Conservation (phyloP, 2,329 filamentous ascomycete species). For the Fusarium pseudoanthophilum region DNA sequence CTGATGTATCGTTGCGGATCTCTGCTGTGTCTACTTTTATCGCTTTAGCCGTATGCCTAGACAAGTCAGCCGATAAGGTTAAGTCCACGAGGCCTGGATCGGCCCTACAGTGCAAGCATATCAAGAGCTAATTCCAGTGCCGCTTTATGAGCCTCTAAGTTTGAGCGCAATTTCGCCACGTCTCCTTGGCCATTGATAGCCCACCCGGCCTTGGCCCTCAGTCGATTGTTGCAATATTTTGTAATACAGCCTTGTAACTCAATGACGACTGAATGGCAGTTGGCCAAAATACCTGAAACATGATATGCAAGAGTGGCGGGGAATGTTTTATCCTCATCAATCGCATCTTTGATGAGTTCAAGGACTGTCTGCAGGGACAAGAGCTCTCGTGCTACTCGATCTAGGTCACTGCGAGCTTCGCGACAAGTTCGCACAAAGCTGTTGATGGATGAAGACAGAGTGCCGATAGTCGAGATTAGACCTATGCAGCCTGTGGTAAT, state of each 20-base stretch:
- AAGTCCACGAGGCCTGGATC: fast-evolving
- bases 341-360: not conserved
- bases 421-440: not conserved
- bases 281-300: not conserved
- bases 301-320: not conserved
- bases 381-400: not conserved
- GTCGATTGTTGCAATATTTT: not conserved
- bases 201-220: not conserved
- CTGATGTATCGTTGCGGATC: not conserved
- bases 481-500: not conserved
- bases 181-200: not conserved
- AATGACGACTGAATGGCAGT: not conserved
- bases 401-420: not conserved
- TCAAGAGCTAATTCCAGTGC: not conserved
- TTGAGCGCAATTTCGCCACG: not conserved
- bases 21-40: not conserved
- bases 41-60: not conserved
- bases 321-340: not conserved
- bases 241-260: not conserved
- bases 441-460: not conserved
- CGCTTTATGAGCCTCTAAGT: not conserved
- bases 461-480: not conserved
- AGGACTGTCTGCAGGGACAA: not conserved
- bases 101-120: not conserved
- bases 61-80: not conserved